phyloP scores from a whole-genome alignment of 139 green algal genomes.

The Volvox reticuliferus region DNA sequence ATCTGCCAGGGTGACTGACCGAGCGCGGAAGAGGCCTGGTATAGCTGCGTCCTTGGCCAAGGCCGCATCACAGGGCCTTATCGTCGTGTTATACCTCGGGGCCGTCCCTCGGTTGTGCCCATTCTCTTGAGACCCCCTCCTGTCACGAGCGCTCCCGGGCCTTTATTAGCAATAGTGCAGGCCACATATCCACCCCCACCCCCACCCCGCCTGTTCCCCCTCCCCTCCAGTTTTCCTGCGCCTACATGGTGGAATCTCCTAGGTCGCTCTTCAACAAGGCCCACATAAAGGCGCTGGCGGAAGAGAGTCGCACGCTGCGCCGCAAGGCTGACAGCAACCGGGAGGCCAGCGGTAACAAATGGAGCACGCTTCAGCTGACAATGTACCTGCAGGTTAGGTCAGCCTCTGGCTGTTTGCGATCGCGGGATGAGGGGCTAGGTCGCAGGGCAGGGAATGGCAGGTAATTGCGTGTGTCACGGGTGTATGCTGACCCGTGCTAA shows the following conservation, averaged over 20 bases:
- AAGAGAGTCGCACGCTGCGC: neutral
- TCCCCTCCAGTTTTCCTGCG: slow-evolving; percentile 15
- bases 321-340: slow-evolving; percentile 15
- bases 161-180: too few relatives aligned
- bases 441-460: neutral
- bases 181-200: neutral
- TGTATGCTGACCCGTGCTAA: too few relatives aligned
- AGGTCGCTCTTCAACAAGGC: slow-evolving; percentile 31
- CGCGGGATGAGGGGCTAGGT: neutral
- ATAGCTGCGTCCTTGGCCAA: too few relatives aligned
- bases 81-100: too few relatives aligned
- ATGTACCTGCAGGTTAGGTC: slow-evolving; percentile 33
- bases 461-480: too few relatives aligned
- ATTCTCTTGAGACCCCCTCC: neutral
- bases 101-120: too few relatives aligned
- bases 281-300: slow-evolving; percentile 9
- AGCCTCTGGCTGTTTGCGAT: neutral
- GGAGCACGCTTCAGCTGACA: slow-evolving; percentile 28
- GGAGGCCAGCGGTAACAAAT: slow-evolving; percentile 35
- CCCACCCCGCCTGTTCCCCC: neutral
- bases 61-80: too few relatives aligned
- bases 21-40: too few relatives aligned
- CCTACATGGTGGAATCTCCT: slow-evolving; percentile 9
- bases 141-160: neutral
- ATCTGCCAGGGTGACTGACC: too few relatives aligned